Conservation (phyloP, 495 filamentous ascomycete species). For the Eremomyces bilateralis region DNA sequence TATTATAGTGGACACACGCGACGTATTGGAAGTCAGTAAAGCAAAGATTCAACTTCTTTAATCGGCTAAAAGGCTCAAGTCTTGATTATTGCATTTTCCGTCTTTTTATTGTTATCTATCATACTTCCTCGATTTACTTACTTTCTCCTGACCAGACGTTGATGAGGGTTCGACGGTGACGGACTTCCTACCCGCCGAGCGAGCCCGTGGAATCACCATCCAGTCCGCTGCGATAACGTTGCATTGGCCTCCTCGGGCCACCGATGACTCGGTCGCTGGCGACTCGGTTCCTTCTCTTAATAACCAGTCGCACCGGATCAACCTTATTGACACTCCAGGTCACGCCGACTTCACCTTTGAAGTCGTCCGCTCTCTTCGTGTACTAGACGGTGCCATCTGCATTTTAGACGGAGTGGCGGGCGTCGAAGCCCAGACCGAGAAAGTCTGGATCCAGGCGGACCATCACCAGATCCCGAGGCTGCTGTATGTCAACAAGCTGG, state of each 20-base stretch:
- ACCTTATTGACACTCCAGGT: slow-evolving; percentile 92
- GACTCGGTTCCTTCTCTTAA: slow-evolving; percentile 4
- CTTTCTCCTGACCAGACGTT: slow-evolving; percentile 40
- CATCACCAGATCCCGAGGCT: slow-evolving; percentile 69
- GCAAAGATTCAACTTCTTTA: slow-evolving; percentile 1
- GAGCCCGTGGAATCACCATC: slow-evolving; percentile 88
- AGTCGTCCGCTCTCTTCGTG: slow-evolving; percentile 76
- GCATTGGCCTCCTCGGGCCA: slow-evolving; percentile 49
- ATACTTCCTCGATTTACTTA: slow-evolving; percentile 1
- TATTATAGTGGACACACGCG: slow-evolving; percentile 85
- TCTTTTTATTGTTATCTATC: slow-evolving; percentile 2
- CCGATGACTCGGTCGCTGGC: not conserved
- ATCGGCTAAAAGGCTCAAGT: not conserved
- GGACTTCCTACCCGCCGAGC: slow-evolving; percentile 89
- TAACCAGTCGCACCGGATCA: slow-evolving; percentile 40
- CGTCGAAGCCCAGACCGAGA: slow-evolving; percentile 93
- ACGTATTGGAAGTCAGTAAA: slow-evolving; percentile 50
- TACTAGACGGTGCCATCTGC: slow-evolving; percentile 87
- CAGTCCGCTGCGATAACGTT: slow-evolving; percentile 96
- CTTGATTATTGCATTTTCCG: slow-evolving; percentile 1
- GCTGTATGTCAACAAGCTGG: slow-evolving; percentile 87
- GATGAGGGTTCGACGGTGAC: slow-evolving; percentile 95
- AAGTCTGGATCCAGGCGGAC: slow-evolving; percentile 84
- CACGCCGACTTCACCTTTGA: slow-evolving; percentile 98
- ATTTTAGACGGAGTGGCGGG: slow-evolving; percentile 94